phyloP scores from a whole-genome alignment of 768 basidiomycete species.

The Leucogyrophana mollusca region DNA sequence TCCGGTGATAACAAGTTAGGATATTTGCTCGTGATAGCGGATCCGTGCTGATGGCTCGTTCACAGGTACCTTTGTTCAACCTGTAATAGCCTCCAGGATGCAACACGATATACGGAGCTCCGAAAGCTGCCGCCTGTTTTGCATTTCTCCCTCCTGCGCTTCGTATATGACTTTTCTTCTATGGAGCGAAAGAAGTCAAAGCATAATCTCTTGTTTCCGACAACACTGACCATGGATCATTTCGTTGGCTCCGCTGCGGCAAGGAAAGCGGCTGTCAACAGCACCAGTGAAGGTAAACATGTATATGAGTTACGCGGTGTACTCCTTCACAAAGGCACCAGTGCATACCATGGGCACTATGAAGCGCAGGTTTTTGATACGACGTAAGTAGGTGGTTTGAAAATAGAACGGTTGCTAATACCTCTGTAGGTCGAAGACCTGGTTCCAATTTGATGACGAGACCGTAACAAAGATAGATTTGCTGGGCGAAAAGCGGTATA shows the following conservation, averaged over 20 bases:
- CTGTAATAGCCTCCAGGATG: slow-evolving; percentile 74
- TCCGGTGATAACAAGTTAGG: slow-evolving; percentile 82
- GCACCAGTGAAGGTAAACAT: slow-evolving; percentile 21
- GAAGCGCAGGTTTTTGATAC: slow-evolving; percentile 81
- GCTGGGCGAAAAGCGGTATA: slow-evolving; percentile 45
- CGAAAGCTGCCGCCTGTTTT: slow-evolving; percentile 79
- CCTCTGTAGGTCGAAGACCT: slow-evolving; percentile 54
- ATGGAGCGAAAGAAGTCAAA: slow-evolving; percentile 89
- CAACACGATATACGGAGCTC: slow-evolving; percentile 73
- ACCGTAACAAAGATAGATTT: slow-evolving; percentile 62
- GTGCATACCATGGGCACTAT: slow-evolving; percentile 90
- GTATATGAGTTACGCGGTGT: slow-evolving; percentile 86
- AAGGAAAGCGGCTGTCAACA: slow-evolving; percentile 12
- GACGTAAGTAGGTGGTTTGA: slow-evolving; percentile 41
- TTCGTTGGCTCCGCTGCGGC: slow-evolving; percentile 45
- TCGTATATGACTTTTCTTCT: slow-evolving; percentile 78
- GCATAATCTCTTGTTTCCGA: slow-evolving; percentile 76
- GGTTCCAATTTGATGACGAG: slow-evolving; percentile 96
- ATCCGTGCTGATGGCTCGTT: not conserved
- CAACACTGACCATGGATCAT: slow-evolving; percentile 65
- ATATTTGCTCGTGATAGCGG: not conserved
- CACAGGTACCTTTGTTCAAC: slow-evolving; percentile 76
- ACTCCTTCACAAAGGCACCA: slow-evolving; percentile 85
- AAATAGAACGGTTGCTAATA: not conserved
- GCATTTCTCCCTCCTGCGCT: slow-evolving; percentile 92